Base-by-base conservation (phyloP, 139 green algal species). In the Ettlia oleoabundans region DNA sequence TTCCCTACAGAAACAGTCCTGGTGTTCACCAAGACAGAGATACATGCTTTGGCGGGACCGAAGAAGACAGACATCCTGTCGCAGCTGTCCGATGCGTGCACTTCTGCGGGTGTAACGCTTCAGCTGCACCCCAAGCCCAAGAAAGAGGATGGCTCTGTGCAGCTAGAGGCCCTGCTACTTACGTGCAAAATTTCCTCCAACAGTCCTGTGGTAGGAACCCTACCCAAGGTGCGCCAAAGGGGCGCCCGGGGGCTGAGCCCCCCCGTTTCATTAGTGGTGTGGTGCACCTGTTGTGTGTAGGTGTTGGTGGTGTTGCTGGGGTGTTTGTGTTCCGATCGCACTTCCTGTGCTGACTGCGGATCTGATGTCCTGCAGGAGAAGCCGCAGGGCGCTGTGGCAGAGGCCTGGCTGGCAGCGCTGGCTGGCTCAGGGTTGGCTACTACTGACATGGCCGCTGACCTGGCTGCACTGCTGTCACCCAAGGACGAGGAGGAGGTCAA, bases 61-160 rank as follows among this genome's bases (percentile, higher is more conserved):
- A 99, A 99, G 82, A 99, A 99, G 83, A 90, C 93, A 93, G 70
- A 82, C 10, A 83, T 97, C 37, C 82, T 98, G 73, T 72, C 94
- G 74, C 82, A 88, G 32, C 67, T 97, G 35, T 76, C 52, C 10
- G 88, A 80, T 0, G 81, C 77, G 43, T 85, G 86, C 69, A 33
- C 62, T 3, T 75, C 76, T 1, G 80, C 81, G 8, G 91, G 88
- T 1, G 75, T 94, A 2, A 66, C 86, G 28, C 74, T 98, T 52
- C 58, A 86, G 19, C 62, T 98, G 26, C 88, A 93, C 35, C 64
- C 87, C 9, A 95, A 94, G 81, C 72, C 87, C 3, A 98, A 98
- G 85, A 88, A 87, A 3, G 92, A 98, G 67, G 93, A 97, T 67
- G 93, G 94, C 28, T 42, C 32, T 1, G 70, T 40, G 26, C 89